Conservation (phyloP, 2,329 filamentous ascomycete genomes). For the Fusarium tupiense region DNA sequence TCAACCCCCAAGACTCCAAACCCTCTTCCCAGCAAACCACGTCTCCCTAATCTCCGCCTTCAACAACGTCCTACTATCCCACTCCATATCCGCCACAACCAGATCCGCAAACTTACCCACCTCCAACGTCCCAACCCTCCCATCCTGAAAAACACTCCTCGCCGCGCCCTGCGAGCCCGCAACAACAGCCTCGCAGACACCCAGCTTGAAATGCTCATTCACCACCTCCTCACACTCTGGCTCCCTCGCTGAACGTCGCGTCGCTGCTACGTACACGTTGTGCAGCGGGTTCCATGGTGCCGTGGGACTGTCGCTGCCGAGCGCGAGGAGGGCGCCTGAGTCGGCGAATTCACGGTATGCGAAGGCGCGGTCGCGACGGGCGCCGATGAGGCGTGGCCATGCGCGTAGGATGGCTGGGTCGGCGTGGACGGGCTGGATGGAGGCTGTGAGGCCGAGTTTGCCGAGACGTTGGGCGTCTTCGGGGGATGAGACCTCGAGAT, state of each 20-base stretch:
- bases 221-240: constrained; percentile 53
- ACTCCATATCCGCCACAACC: constrained; percentile 57
- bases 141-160: constrained; percentile 62
- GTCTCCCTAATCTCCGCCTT: constrained; percentile 60
- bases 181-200: constrained; percentile 60
- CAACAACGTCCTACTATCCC: constrained; percentile 58
- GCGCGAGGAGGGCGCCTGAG: constrained; percentile 61
- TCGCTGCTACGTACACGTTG: constrained; percentile 67
- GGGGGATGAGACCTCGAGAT: constrained; percentile 66
- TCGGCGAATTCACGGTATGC: constrained; percentile 69
- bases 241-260: constrained; percentile 61
- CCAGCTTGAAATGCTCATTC: constrained; percentile 62
- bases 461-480: constrained; percentile 66
- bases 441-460: constrained; percentile 65
- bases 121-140: constrained; percentile 59
- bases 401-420: constrained; percentile 68
- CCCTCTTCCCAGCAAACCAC: constrained; percentile 60
- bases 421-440: constrained; percentile 65
- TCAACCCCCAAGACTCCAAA: constrained; percentile 43
- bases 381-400: constrained; percentile 66
- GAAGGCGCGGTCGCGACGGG: constrained; percentile 66
- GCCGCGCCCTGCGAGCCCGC: constrained; percentile 64
- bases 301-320: constrained; percentile 67
- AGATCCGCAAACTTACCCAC: constrained; percentile 65
- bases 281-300: constrained; percentile 62